Base-by-base conservation (phyloP, 202 grass and related monocot species). In the Alloteropsis angusta region DNA sequence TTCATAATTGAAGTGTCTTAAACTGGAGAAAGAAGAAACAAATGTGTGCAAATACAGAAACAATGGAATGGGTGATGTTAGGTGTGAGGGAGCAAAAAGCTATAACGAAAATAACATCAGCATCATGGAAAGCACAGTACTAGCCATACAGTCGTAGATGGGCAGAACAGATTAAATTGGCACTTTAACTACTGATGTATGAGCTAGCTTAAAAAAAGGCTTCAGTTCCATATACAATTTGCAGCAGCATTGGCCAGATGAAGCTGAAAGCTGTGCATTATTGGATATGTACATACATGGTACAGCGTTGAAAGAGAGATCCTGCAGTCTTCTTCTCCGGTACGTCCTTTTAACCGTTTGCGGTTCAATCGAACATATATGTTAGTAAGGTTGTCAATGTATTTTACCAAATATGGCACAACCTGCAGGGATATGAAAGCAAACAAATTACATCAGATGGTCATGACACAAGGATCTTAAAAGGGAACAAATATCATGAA, bases 351-450 rank as follows among this genome's bases (percentile, higher is more conserved):
- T 65, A 99, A 62, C 36, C 96, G 89, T 75, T 95, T 99, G 69
- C 96, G 96, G 35, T 96, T 99, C 64, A 99, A 99, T 64, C 92
- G 90, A 58, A 99, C 92, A 80, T 99, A 99, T 82, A 99, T 89
- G 77, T 99, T 99, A 68, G 96, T 99, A 83, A 99, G 90, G 81
- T 96, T 89, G 82, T 99, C 88, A 7, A 99, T 96, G 67, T 91
- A 99, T 65, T 99, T 99, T 35, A 99, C 87, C 81, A 99, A 87
- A 86, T 88, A 99, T 5, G 96, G 96, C 46, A 99, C 92, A 76
- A 99, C 96, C 96, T 99, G 72, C 54, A 95, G 70, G 23, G 23
- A 25, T 56, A 69, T 5, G 5, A 7, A 75, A 65, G 52, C 18
- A 49, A 62, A 75, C 39, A 87, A 65, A 60, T 75, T 74, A 88